Conservation (phyloP, 1,284 basidiomycete genomes). For the Cystobasidium slooffiae region DNA sequence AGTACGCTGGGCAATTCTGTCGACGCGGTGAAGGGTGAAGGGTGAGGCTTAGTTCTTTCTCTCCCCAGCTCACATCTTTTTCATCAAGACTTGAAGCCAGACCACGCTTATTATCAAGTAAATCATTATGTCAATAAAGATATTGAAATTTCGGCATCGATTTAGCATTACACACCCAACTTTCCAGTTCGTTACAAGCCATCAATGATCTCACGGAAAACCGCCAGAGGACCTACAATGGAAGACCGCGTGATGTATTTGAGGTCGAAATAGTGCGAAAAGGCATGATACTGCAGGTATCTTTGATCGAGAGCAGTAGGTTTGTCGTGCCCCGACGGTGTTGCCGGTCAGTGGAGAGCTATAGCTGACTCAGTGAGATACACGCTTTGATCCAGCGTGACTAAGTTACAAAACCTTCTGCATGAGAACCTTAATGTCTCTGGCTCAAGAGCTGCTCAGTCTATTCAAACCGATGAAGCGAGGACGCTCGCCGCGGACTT, state of each 20-base stretch:
- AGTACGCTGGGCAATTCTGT: too few relatives aligned
- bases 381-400: slow-evolving; percentile 25
- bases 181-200: too few relatives aligned
- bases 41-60: too few relatives aligned
- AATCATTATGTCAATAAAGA: too few relatives aligned
- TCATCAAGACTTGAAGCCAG: too few relatives aligned
- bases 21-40: too few relatives aligned
- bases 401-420: slow-evolving; percentile 32
- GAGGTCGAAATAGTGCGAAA: slow-evolving; percentile 35
- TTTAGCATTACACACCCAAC: too few relatives aligned
- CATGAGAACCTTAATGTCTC: slow-evolving; percentile 34
- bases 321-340: not conserved
- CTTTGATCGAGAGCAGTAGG: slow-evolving; percentile 25
- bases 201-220: too few relatives aligned
- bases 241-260: slow-evolving; percentile 32
- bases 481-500: slow-evolving; percentile 3
- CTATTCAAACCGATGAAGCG: slow-evolving; percentile 41
- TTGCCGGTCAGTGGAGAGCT: slow-evolving; percentile 1
- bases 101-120: too few relatives aligned
- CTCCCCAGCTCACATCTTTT: too few relatives aligned
- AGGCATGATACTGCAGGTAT: slow-evolving; percentile 39
- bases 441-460: slow-evolving; percentile 11
- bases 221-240: slow-evolving; percentile 40
- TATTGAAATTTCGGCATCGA: too few relatives aligned
- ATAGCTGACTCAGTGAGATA: slow-evolving; percentile 9